phyloP scores from a whole-genome alignment of 2,329 filamentous ascomycete species.

The Fonsecaea monophora region DNA sequence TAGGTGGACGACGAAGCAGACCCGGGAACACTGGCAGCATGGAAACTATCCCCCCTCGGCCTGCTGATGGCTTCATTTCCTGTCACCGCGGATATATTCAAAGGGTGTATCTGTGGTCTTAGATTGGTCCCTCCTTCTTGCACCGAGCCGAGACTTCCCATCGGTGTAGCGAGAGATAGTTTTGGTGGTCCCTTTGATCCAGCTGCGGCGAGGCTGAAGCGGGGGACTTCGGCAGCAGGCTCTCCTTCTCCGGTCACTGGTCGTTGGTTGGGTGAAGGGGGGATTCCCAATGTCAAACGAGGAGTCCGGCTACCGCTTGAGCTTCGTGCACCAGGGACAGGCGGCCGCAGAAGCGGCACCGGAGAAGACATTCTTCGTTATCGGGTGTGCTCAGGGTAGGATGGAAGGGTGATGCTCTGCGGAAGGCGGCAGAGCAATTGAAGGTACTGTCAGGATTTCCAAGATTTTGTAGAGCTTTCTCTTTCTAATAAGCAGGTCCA shows the following conservation, averaged over 20 bases:
- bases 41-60: conserved; percentile 84
- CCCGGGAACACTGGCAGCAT: conserved; percentile 78
- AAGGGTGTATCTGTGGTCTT: conserved; percentile 63
- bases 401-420: conserved; percentile 1
- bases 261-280: conserved; percentile 81
- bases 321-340: conserved; percentile 73
- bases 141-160: conserved; percentile 76
- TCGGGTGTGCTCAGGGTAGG: not conserved
- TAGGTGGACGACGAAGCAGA: conserved; percentile 88
- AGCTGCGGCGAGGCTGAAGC: conserved; percentile 44
- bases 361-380: conserved; percentile 71
- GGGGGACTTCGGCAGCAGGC: conserved; percentile 46
- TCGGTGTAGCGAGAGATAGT: conserved; percentile 84
- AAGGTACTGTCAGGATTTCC: not conserved
- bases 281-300: conserved; percentile 86
- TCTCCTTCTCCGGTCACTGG: conserved; percentile 67
- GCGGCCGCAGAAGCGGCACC: conserved; percentile 81
- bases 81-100: conserved; percentile 42
- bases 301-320: conserved; percentile 70
- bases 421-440: not conserved
- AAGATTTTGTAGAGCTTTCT: not conserved
- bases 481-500: not conserved
- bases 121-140: conserved; percentile 67
- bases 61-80: conserved; percentile 80
- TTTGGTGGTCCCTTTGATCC: conserved; percentile 64